These are phyloP conservation scores for Piedraia hortae DNA, from an alignment of 2,329 filamentous ascomycete species.

Conservation along the genomic window DNA sequence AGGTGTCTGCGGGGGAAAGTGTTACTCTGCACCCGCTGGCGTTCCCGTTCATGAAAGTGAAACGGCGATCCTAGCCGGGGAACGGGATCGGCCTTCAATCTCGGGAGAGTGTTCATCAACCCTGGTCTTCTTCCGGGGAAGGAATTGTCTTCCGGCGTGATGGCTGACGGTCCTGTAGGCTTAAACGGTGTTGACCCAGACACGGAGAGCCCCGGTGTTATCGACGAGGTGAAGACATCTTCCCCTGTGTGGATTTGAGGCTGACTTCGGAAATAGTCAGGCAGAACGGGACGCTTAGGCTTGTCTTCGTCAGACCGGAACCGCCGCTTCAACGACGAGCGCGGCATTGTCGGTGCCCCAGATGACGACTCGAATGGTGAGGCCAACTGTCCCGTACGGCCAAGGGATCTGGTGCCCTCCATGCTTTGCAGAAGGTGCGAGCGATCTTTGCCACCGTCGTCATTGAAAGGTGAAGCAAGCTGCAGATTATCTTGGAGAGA, in stretches of 20 bases:
- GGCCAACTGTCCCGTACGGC: constrained; percentile 17
- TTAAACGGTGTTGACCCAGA: too few relatives aligned
- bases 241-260: too few relatives aligned
- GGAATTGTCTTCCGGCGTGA: too few relatives aligned
- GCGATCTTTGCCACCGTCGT: constrained; percentile 3
- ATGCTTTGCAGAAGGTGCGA: constrained; percentile 12
- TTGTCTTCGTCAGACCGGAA: constrained; percentile 25
- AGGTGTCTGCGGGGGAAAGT: constrained; percentile 21
- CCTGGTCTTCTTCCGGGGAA: too few relatives aligned
- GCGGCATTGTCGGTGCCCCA: constrained; percentile 22
- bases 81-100: constrained; percentile 16
- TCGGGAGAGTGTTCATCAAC: too few relatives aligned
- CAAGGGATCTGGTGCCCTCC: constrained; percentile 10
- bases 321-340: constrained; percentile 28
- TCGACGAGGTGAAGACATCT: too few relatives aligned
- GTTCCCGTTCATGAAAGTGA: constrained; percentile 17
- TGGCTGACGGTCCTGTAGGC: too few relatives aligned
- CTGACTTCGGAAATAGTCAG: constrained; percentile 20
- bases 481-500: constrained; percentile 22
- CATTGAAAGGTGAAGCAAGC: constrained; percentile 20
- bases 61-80: constrained; percentile 21
- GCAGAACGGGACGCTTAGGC: constrained; percentile 17
- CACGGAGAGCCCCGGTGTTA: too few relatives aligned
- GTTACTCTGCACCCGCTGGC: constrained; percentile 14
- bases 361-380: too few relatives aligned